Evolutionary conservation across 441 rosid genomes (phyloP), one percentile per base, ranked within the genome.

Genomic region (Adansonia gregorii): DNA sequence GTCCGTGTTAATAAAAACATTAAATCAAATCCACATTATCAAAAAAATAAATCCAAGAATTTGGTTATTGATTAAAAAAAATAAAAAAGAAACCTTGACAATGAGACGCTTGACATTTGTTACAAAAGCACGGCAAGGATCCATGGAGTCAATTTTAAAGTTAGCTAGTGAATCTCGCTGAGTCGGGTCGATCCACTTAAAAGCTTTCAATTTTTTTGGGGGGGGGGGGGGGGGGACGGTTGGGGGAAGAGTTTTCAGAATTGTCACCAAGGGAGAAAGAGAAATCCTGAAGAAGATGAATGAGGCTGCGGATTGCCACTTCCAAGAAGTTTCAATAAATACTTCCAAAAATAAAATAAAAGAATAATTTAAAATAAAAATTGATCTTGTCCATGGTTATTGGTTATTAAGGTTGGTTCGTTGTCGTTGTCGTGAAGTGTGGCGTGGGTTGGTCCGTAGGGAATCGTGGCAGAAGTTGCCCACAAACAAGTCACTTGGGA

Each of bases 91-190:
- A 75, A 87, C 88, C 90, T 85, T 87, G 61, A 87, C 79, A 74
- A 87, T 85, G 73, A 87, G 73, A 77, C 88, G 88, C 84, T 82
- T 87, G 69, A 82, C 89, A 73, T 82, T 68, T 61, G 75, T 82
- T 59, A 87, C 73, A 76, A 87, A 87, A 71, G n/a, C 80, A 22
- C 89, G 86, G 11, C 82, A 66, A 60, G 85, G 72, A 52, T 87
- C 89, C 72, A 76, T 55, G 58, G 74, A 66, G 60, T 67, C 60
- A 70, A 67, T 41, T 27, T 15, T 12, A 54, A 66, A 45, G 51
- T 46, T 51, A 63, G 14, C 43, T 27, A 31, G 17, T 52, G 56
- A n/a, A 27, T 43, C 55, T 46, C 15, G 52, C 49, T 20, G 69
- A 76, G 76, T 55, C 55, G 35, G 60, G 56, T 75, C 60, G 22